phyloP scores from a whole-genome alignment of 345 rosid species.

The Eucalyptus dawsonii region DNA sequence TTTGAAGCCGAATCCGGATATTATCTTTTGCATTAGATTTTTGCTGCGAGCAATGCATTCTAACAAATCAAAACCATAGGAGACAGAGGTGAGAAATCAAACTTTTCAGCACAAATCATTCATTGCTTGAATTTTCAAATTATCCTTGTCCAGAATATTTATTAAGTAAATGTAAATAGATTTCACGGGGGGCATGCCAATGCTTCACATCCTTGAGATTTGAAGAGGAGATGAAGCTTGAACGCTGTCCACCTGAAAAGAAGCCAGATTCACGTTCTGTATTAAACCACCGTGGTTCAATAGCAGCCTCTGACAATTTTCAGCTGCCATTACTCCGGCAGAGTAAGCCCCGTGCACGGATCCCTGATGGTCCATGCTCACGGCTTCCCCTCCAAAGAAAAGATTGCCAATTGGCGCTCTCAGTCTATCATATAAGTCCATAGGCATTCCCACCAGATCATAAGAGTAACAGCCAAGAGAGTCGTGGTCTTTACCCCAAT shows the following conservation, averaged over 20 bases:
- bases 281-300: slow-evolving; percentile 29
- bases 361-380: slow-evolving; percentile 73
- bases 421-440: slow-evolving; percentile 55
- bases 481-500: slow-evolving; percentile 75
- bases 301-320: slow-evolving; percentile 46
- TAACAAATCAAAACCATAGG: not conserved
- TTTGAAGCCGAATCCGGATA: not conserved
- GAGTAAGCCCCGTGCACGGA: slow-evolving; percentile 86
- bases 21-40: not conserved
- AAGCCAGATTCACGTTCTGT: slow-evolving; percentile 28
- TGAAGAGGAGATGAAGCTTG: slow-evolving; percentile 59
- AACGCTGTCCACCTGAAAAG: slow-evolving; percentile 25
- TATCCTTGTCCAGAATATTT: not conserved
- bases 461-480: slow-evolving; percentile 78
- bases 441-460: slow-evolving; percentile 67
- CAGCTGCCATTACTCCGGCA: slow-evolving; percentile 62
- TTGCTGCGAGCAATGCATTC: not conserved
- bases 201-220: slow-evolving; percentile 69
- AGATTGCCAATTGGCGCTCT: slow-evolving; percentile 52
- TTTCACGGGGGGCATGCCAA: not conserved
- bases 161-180: not conserved
- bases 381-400: slow-evolving; percentile 89
- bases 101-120: not conserved
- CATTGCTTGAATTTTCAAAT: not conserved
- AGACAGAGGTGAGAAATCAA: not conserved